Evolutionary conservation across 768 basidiomycete species (phyloP).

Genomic region (Trametes sanguinea): DNA sequence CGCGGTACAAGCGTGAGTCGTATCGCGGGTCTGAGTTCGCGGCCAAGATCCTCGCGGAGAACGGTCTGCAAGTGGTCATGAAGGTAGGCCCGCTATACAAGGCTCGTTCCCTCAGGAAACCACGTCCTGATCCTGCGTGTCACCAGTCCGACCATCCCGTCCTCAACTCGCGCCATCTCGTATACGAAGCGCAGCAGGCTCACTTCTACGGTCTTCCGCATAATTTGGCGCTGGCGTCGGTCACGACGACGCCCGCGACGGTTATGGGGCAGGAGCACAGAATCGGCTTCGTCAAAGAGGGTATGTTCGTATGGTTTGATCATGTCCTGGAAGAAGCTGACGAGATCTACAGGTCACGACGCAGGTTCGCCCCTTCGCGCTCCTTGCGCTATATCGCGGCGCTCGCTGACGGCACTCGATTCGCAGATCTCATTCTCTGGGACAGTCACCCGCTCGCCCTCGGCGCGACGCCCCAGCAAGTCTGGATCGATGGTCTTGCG

Average conservation of each 20-base stretch:
- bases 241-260: conserved; percentile 71
- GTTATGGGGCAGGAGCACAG: conserved; percentile 53
- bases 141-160: conserved; percentile 49
- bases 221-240: conserved; percentile 63
- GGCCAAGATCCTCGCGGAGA: conserved; percentile 56
- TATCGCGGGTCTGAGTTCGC: conserved; percentile 69
- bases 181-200: conserved; percentile 62
- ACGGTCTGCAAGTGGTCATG: conserved; percentile 59
- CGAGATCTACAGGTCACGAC: conserved; percentile 4
- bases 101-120: too few species aligned
- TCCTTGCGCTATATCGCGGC: too few species aligned
- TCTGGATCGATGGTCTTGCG: conserved; percentile 82
- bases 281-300: conserved; percentile 59
- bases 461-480: conserved; percentile 78
- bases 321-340: not conserved
- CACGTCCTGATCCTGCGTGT: too few species aligned
- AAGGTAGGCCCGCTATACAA: conserved; percentile 42
- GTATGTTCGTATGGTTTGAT: conserved; percentile 31
- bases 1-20: conserved; percentile 61
- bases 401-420: not conserved
- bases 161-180: conserved; percentile 51
- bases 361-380: not conserved
- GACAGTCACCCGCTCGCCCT: conserved; percentile 77
- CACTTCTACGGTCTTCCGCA: conserved; percentile 67
- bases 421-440: conserved; percentile 72